A percentile compares a stretch with the other conserved stretches of the same genome.
Evolutionary conservation across 495 filamentous ascomycete genomes (phyloP).

Genomic region (Tirmania nivea): DNA sequence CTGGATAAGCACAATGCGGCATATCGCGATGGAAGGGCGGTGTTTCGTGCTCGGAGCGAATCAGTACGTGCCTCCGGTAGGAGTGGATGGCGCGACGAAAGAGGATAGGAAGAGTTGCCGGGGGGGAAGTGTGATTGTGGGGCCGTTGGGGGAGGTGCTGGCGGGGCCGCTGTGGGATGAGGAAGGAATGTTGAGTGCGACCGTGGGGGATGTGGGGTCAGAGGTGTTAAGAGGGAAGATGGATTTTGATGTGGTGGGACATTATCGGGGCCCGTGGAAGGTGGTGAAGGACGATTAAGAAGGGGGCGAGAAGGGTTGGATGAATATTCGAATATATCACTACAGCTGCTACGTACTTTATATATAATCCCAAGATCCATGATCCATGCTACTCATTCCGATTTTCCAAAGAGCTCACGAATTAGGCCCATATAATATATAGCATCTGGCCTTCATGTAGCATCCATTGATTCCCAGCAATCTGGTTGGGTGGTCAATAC

Average conservation of each 20-base stretch:
- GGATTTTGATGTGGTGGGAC: conserved; percentile 28
- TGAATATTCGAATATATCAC: too few relatives aligned
- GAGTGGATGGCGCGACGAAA: neutral
- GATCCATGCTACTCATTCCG: too few relatives aligned
- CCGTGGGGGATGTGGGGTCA: conserved; percentile 32
- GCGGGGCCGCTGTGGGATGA: conserved; percentile 70
- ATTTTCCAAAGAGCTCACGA: too few relatives aligned
- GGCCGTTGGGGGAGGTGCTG: conserved; percentile 36
- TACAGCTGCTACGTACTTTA: too few relatives aligned
- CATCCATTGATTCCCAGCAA: too few relatives aligned
- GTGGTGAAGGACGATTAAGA: conserved; percentile 3
- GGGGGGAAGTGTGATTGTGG: conserved; percentile 67
- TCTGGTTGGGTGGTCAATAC: too few relatives aligned
- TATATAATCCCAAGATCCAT: too few relatives aligned
- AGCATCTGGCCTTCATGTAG: too few relatives aligned
- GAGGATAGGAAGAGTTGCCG: conserved; percentile 27
- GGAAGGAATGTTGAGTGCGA: conserved; percentile 30
- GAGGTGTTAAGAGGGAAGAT: conserved; percentile 26
- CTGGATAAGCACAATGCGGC: conserved; percentile 66
- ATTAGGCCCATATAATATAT: too few relatives aligned
- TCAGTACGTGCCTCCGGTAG: too few relatives aligned
- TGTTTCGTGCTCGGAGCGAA: conserved; percentile 77
- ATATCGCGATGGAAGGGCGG: conserved; percentile 57
- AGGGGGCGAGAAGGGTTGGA: neutral
- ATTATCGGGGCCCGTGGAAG: conserved; percentile 19